Evolutionary conservation across 78 protist species (phyloP), one percentile per base, ranked within the genome.

Genomic region (Dictyostelium citrinum): DNA sequence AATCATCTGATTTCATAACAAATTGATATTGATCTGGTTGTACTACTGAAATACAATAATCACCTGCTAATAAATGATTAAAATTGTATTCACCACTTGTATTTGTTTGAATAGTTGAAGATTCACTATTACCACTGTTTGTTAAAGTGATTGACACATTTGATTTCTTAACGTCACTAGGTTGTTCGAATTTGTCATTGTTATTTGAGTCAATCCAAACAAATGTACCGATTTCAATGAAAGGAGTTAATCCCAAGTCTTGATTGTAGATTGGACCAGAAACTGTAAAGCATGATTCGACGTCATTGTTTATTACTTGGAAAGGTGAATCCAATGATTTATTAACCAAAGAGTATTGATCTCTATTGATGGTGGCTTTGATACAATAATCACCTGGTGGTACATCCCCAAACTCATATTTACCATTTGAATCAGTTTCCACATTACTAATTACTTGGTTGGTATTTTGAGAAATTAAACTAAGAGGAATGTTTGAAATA

Each of bases 321-420:
- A 74, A 74, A 17, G 55, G 16, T 74, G 45, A 37, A 74, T 74
- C 81, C n/a, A 14, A 11, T 20, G 60, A 33, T 5, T 37, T 74
- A 39, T 33, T 39, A 41, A 74, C 81, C 22, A 22, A 43, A 33
- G n/a, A n/a, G 16, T 74, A 74, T 11, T 17, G 12, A 10, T 51
- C 43, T 22, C 24, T 77, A 3, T 22, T 10, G 10, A 81, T 10
- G 17, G 11, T n/a, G 2, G 51, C 74, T n/a, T 29, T 14, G 24
- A 81, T 58, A 58, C 90, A 82, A 68, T 82, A 82, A n/a, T 82
- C 60, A 41, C 79, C 79, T 68, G 90, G 90, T 43, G 35, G 35
- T 2, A 82, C 27, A 41, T 82, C 90, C 3, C 33, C 70, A 39
- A 82, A 82, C 5, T 29, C 11, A 22, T 37, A 61, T 14, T 33